phyloP scores from a whole-genome alignment of 1,284 basidiomycete species.

The Trametes pubescens region DNA sequence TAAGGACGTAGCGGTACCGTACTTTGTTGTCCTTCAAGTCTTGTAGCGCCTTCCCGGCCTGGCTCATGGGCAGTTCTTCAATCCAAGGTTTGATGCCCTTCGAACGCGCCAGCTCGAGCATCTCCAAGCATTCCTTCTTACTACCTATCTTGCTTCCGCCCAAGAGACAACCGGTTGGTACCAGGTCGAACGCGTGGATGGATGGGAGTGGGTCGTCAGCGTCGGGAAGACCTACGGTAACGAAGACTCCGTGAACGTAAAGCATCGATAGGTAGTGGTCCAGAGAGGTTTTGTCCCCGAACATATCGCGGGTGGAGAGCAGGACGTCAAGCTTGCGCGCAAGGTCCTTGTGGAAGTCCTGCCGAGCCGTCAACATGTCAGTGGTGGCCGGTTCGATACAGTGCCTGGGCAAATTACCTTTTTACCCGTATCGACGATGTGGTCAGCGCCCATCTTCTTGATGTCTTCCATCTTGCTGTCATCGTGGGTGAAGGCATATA shows the following conservation, averaged over 20 bases:
- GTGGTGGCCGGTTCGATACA: not conserved
- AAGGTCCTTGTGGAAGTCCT: conserved; percentile 54
- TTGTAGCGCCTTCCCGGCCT: conserved; percentile 61
- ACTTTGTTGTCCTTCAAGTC: conserved; percentile 60
- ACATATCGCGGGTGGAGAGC: conserved; percentile 55
- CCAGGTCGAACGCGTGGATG: conserved; percentile 47
- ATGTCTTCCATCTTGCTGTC: conserved; percentile 70
- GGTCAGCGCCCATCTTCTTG: conserved; percentile 65
- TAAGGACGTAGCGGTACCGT: conserved; percentile 60
- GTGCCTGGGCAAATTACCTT: conserved; percentile 15
- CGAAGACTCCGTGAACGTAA: conserved; percentile 60
- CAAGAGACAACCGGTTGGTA: conserved; percentile 48
- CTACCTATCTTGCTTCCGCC: conserved; percentile 65
- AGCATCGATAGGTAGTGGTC: conserved; percentile 54
- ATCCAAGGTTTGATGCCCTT: conserved; percentile 60
- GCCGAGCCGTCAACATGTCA: not conserved
- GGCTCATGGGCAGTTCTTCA: conserved; percentile 66
- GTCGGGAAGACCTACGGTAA: conserved; percentile 64
- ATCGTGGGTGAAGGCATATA: conserved; percentile 74
- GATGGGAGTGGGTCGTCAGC: conserved; percentile 48
- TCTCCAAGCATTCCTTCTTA: conserved; percentile 67
- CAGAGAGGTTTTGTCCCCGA: conserved; percentile 36
- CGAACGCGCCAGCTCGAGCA: conserved; percentile 66
- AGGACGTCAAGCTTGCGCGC: conserved; percentile 65
- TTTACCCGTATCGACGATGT: conserved; percentile 54